Base-by-base conservation (phyloP, 306 rosid genomes). In the Fagus crenata region DNA sequence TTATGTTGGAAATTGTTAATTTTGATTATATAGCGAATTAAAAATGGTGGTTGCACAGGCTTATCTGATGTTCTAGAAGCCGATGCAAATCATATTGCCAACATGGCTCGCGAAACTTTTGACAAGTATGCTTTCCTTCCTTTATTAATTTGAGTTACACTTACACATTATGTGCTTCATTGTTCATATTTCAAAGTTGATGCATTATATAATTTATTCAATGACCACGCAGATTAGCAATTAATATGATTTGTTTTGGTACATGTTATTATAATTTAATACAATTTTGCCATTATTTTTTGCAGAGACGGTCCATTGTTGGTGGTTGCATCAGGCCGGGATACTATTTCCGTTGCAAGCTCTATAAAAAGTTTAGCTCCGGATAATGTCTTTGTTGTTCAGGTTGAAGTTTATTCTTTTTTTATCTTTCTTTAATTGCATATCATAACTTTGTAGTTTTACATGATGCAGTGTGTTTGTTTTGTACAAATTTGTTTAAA, bases 241-340 rank as follows among this genome's bases (percentile, higher is more conserved):
- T 14, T 28, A 43, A 11, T 43, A 43, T 43, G 8, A 43, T 22
- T 22, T 22, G 28, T 22, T 22, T 22, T 22, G 28, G 28, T 22
- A 22, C 28, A 22, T 22, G 28, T 22, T 22, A 22, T 22, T 22
- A 22, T 22, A 22, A 22, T 22, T 22, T 22, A 22, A 22, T 22
- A 22, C 28, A 22, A 22, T 22, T 22, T 22, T 22, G 28, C 28
- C 0, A 22, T 74, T 63, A 68, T 42, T 9, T 49, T 79, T 28
- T 22, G 17, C 77, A 95, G 99, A 82, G 96, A 92, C 6, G 97
- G 97, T 18, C 97, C 91, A 1, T 81, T 92, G 83, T 85, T 95
- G 86, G 92, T 91, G 74, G 88, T 92, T 83, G 99, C 97, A 76
- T 92, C 97, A 74, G 93, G 97, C 53, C 77, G 93, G 81, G 97